Evolutionary conservation across 192 early-diverging fungal species (phyloP), one percentile per base, ranked within the genome.

Genomic region (Chytriomyces confervae): DNA sequence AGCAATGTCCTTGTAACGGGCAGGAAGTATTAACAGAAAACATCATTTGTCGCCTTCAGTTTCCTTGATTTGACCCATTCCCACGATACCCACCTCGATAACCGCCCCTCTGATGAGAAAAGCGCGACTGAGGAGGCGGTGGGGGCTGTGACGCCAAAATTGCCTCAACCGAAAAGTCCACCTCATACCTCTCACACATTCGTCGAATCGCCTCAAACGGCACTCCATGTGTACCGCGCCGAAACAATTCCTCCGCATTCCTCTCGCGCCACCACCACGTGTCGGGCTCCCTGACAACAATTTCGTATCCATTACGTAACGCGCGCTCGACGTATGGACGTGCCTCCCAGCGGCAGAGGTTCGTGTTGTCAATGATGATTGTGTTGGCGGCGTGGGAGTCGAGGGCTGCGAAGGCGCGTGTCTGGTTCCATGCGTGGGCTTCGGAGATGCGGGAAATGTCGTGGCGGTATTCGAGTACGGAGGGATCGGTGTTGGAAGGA

Each of bases 311-410:
- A 10, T 46, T 6, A 5, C 63, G n/a, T 9, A 86, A 0, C 3
- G 81, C 87, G 18, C 48, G 3, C 29, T 77, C 67, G 5, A 87
- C 86, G 68, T 89, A 89, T 8, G 83, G 81, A 49, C 70, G 74
- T 3, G 86, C 86, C 65, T 87, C 86, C 84, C 84, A 86, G 45
- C 13, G 62, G 43, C 77, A 76, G 18, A 75, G 71, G 72, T 82
- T 50, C 5, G 87, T 89, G 71, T 89, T 89, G 79, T 87, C 87
- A 68, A 89, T 87, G 75, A 89, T 66, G 51, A 89, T 66, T 2
- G 81, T 18, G 36, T 13, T 6, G 36, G 24, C 16, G 13, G 53
- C 53, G 10, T 46, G 27, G 24, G 1, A 5, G 4, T 24, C 0
- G 57, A 86, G 72, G 11, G 84, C 81, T 3, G 13, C 16, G 6